phyloP scores from a whole-genome alignment of 2,329 filamentous ascomycete species.

The Stagonosporopsis vannaccii region DNA sequence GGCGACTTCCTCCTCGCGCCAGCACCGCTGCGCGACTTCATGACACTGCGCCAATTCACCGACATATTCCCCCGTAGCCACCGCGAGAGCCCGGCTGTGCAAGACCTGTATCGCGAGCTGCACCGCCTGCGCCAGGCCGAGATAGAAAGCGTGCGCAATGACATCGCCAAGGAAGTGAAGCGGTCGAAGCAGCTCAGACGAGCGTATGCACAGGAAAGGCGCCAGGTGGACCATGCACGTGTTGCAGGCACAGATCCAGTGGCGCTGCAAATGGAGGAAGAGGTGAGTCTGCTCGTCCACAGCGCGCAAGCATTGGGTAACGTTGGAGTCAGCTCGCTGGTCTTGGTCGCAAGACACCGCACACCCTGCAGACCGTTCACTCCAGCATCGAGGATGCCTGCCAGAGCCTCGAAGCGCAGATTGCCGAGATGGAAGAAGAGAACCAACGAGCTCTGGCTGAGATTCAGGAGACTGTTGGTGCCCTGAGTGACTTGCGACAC shows the following conservation, averaged over 20 bases:
- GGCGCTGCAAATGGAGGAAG: slow-evolving; percentile 65
- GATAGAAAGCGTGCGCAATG: slow-evolving; percentile 71
- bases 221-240: slow-evolving; percentile 64
- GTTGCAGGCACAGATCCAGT: slow-evolving; percentile 60
- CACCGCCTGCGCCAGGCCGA: slow-evolving; percentile 75
- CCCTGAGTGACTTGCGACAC: slow-evolving; percentile 82
- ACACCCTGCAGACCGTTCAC: slow-evolving; percentile 70
- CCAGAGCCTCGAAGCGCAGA: slow-evolving; percentile 71
- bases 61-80: slow-evolving; percentile 75
- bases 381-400: slow-evolving; percentile 73
- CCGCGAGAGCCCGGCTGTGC: slow-evolving; percentile 71
- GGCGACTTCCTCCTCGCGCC: slow-evolving; percentile 80
- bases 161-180: slow-evolving; percentile 70
- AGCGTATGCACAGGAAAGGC: slow-evolving; percentile 63
- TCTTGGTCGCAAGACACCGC: slow-evolving; percentile 55
- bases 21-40: slow-evolving; percentile 74
- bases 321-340: slow-evolving; percentile 62
- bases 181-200: slow-evolving; percentile 66
- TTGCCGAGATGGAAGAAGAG: slow-evolving; percentile 70
- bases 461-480: slow-evolving; percentile 71
- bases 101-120: slow-evolving; percentile 78
- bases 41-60: slow-evolving; percentile 77
- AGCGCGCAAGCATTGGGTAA: slow-evolving; percentile 16
- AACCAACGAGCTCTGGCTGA: slow-evolving; percentile 66
- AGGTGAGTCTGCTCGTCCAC: slow-evolving; percentile 33